phyloP scores from a whole-genome alignment of 495 filamentous ascomycete species.

The Trichoderma erinaceum region DNA sequence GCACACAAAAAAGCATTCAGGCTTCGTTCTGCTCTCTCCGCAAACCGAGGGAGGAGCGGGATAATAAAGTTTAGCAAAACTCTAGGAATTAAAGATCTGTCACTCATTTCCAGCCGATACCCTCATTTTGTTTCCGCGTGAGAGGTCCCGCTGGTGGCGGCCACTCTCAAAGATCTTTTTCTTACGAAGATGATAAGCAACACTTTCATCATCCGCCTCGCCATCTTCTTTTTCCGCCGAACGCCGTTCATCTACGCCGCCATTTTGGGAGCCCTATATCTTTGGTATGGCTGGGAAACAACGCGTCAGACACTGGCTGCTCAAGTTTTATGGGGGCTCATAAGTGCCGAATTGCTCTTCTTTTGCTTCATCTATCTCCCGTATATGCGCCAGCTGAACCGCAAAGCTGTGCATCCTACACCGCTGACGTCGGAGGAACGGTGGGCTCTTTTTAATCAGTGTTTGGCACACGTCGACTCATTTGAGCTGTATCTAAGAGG shows the following conservation, averaged over 20 bases:
- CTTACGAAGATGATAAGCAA: constrained; percentile 5
- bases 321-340: constrained; percentile 40
- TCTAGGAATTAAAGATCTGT: neutral
- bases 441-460: constrained; percentile 48
- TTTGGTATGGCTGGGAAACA: neutral
- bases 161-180: neutral
- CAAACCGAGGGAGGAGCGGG: neutral
- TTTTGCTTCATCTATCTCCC: constrained; percentile 39
- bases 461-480: constrained; percentile 49
- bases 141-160: neutral
- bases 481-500: constrained; percentile 49
- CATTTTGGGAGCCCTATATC: neutral
- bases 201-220: constrained; percentile 2
- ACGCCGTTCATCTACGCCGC: constrained; percentile 10
- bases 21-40: neutral
- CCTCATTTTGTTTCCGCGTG: neutral
- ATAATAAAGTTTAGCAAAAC: neutral
- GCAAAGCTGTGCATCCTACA: constrained; percentile 47
- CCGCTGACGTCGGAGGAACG: constrained; percentile 30
- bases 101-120: neutral
- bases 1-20: neutral
- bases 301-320: constrained; percentile 21
- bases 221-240: neutral
- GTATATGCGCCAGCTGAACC: constrained; percentile 42
- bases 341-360: constrained; percentile 46